Base-by-base conservation (phyloP, 345 rosid genomes). In the Ceriops decandra region DNA sequence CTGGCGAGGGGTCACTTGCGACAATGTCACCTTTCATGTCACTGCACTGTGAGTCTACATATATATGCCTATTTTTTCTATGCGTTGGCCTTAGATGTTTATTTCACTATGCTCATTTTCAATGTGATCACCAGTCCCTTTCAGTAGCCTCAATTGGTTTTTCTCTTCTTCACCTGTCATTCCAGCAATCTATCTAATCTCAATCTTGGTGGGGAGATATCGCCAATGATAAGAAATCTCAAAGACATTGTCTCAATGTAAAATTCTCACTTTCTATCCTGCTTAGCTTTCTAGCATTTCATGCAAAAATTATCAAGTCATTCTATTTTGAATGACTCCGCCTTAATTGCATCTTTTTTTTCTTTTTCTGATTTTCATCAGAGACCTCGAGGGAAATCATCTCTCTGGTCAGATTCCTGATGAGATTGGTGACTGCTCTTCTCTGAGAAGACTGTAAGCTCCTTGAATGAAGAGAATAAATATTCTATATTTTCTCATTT, bases 361-460 rank as follows among this genome's bases (percentile, higher is more conserved):
- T 52, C 67, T 2, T 70, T 65, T 28, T 47, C n/a, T n/a, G n/a
- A 19, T 22, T 52, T 74, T 65, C 38, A 31, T 11, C 71, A 95
- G 98, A 68, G 98, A 90, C 79, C 87, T 95, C 9, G 81, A 81
- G 68, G 88, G 88, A 47, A 95, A 95, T 76, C 86, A 71, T 58
- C 86, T 91, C 26, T 82, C 93, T 2, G 98, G 99, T 21, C 99
- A 95, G 78, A 95, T 95, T 53, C 99, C 98, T 32, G 98, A 90
- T 68, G 99, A 95, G 83, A 91, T 95, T 66, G 99, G 97, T 58
- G 95, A 88, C 74, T 95, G 98, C 74, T 84, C 92, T 28, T 86
- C 95, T 51, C 67, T 95, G 65, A 74, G 71, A 74, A 85, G 77
- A 82, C 63, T 95, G 99, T 95, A 83, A 85, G 99, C 76, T 57